Base-by-base conservation (phyloP, 2,329 filamentous ascomycete species). In the Bipolaris oryzae region DNA sequence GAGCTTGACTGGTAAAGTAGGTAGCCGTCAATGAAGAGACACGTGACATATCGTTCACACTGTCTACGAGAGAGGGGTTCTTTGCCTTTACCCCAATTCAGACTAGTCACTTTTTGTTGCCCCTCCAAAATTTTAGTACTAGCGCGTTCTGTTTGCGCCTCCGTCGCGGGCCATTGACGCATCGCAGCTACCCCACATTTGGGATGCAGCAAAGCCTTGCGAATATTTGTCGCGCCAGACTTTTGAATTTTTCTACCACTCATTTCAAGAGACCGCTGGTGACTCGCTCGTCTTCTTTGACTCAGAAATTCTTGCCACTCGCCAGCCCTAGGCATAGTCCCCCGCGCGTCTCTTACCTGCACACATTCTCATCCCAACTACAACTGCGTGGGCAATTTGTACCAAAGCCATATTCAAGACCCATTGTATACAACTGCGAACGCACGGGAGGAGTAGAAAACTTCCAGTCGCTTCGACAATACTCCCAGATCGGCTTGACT, bases 221-320 rank as follows among this genome's bases (percentile, higher is more conserved):
- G 34, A 57, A 50, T 45, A 60, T 52, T 51, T 60, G 50, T 63
- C 49, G 52, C 50, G 58, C 57, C 56, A 61, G 45, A 63, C 44
- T 61, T 62, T 74, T 72, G 58, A 58, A 55, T 73, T 71, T 65
- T 69, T 57, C 57, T 51, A 53, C 47, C 18, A 25, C 58, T 39
- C 42, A 38, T 64, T 68, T 60, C 41, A 53, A 52, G 67, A 70
- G 71, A 64, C 72, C 64, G 70, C 68, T 71, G 72, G 70, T 69
- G 71, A 75, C 73, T 71, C 66, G 63, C 57, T 52, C 53, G 44
- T 39, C 52, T 61, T 54, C 48, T 55, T 70, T 74, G 73, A 71
- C 69, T 74, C 72, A 70, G 34, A 55, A 38, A 33, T 37, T 35
- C 55, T 45, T 55, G 42, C 37, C 46, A 53, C 48, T 42, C 37